Base-by-base conservation (phyloP, 2,329 filamentous ascomycete genomes). In the Microcyclospora pomicola region DNA sequence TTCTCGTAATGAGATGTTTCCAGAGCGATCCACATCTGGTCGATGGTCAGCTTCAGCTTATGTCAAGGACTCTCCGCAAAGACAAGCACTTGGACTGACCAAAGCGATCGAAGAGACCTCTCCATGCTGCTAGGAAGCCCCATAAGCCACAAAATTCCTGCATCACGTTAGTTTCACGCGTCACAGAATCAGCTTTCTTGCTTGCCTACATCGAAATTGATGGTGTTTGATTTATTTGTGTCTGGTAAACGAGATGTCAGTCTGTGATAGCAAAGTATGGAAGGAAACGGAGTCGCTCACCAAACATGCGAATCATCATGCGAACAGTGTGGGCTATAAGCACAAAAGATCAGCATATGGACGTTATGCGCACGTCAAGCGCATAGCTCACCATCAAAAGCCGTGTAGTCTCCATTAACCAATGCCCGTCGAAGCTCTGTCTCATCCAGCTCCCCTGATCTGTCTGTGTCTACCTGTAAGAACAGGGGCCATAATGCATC, bases 301-400 rank as follows among this genome's bases (percentile, higher is more conserved):
- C 19, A 64, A 98, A 98, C 91, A 98, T 96, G 56, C 87, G 82
- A 49, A 98, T 95, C 87, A 98, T 95, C 84, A 96, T 94, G 55
- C 81, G 81, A 47, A 96, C 87, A 1, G 91, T 98, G 52, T 94
- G 82, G 4, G 19, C 19, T 24, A 24, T 24, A 7, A 24, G 19
- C 19, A 7, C 19, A 24, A 24, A 4, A 24, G 19, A 24, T 24
- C 19, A 24, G 19, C 19, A 24, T 7, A 24, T 24, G 19, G 7
- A 24, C 7, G 19, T 7, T 5, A 7, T 7, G 19, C 19, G 7
- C 7, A 24, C 19, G 4, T 24, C 19, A 24, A 24, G 19, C 19
- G 19, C 19, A 24, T 5, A 24, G 19, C 19, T 24, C 19, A 24
- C 78, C 72, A 61, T 98, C 87, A 59, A 98, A 98, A 4, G 85